These are phyloP conservation scores for Ambrosia hybrid DNA, from an alignment of 140 eudicot genomes.

Conservation along the genomic window DNA sequence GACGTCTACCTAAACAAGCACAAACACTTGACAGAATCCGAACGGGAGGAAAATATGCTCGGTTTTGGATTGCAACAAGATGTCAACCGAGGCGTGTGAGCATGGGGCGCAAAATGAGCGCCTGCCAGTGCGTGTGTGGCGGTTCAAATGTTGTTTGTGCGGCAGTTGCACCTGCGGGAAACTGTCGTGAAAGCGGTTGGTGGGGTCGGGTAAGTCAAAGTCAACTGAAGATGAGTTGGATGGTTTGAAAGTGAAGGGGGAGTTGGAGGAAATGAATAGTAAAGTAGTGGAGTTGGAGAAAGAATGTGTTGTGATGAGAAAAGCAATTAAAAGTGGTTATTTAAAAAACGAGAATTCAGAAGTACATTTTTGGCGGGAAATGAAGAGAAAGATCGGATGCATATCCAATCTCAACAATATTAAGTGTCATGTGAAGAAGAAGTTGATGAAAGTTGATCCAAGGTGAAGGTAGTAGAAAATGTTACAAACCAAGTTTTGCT, in stretches of 20 bases:
- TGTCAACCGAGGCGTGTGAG: conserved; percentile 63
- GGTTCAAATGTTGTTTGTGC: conserved; percentile 57
- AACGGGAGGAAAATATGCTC: conserved; percentile 60
- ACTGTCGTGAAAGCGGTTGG: conserved; percentile 38
- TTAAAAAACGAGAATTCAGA: conserved; percentile 38
- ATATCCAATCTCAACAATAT: conserved; percentile 39
- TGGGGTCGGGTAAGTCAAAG: background rate
- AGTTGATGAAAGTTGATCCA: conserved; percentile 42
- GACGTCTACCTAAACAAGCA: conserved; percentile 65
- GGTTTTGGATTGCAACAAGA: conserved; percentile 60
- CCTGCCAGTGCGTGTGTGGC: conserved; percentile 66
- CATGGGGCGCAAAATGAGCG: conserved; percentile 66
- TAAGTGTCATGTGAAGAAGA: conserved; percentile 63
- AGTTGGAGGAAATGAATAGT: conserved; percentile 52
- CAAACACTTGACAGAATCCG: conserved; percentile 53
- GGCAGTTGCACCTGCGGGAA: conserved; percentile 63
- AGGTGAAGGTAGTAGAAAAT: conserved; percentile 10
- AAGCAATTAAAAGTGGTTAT: conserved; percentile 45
- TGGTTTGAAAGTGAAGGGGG: conserved; percentile 36
- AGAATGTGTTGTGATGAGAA: conserved; percentile 55
- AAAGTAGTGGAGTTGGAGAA: conserved; percentile 66
- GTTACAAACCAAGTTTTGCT: no score
- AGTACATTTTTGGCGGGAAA: conserved; percentile 52
- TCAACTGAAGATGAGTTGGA: conserved; percentile 30
- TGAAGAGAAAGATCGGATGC: conserved; percentile 85